Conservation (phyloP, 257 asterid species). For the Apocynum venetum region DNA sequence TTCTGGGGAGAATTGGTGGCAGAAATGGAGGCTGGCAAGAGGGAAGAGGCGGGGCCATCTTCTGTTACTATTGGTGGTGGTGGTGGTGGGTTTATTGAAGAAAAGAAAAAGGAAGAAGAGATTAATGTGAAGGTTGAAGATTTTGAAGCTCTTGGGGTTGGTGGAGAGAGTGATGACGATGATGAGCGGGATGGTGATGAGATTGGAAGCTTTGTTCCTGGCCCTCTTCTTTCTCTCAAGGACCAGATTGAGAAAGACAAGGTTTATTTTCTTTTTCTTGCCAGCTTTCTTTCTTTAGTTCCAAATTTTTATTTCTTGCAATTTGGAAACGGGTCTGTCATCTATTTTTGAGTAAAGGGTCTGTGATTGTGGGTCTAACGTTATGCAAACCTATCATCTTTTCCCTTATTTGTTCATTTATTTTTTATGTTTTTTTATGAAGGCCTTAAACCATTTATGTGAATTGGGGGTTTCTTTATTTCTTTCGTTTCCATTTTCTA, state of each 20-base stretch:
- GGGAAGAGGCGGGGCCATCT: slow-evolving; percentile 52
- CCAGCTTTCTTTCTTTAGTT: neutral
- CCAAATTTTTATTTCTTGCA: neutral
- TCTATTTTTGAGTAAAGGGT: neutral
- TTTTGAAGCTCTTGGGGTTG: slow-evolving; percentile 9
- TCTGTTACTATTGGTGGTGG: slow-evolving; percentile 15
- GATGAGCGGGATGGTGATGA: slow-evolving; percentile 19
- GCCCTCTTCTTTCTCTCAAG: slow-evolving; percentile 79
- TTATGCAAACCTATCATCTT: neutral
- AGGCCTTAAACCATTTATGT: neutral
- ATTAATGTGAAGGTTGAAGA: slow-evolving; percentile 30
- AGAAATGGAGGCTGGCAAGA: slow-evolving; percentile 38
- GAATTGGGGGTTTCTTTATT: neutral
- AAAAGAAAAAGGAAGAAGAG: slow-evolving; percentile 25
- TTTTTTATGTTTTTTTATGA: no score
- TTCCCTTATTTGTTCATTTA: neutral
- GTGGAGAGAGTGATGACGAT: slow-evolving; percentile 10
- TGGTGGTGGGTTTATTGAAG: slow-evolving; percentile 5
- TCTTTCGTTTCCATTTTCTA: neutral
- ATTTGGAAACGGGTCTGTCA: neutral
- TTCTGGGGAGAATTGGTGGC: neutral
- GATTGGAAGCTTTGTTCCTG: slow-evolving; percentile 48
- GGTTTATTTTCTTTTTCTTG: slow-evolving; percentile 27
- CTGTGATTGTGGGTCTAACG: neutral
- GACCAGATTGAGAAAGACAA: slow-evolving; percentile 75